These are phyloP conservation scores for Pleurotus cornucopiae DNA, from an alignment of 768 basidiomycete genomes.

Conservation along the genomic window DNA sequence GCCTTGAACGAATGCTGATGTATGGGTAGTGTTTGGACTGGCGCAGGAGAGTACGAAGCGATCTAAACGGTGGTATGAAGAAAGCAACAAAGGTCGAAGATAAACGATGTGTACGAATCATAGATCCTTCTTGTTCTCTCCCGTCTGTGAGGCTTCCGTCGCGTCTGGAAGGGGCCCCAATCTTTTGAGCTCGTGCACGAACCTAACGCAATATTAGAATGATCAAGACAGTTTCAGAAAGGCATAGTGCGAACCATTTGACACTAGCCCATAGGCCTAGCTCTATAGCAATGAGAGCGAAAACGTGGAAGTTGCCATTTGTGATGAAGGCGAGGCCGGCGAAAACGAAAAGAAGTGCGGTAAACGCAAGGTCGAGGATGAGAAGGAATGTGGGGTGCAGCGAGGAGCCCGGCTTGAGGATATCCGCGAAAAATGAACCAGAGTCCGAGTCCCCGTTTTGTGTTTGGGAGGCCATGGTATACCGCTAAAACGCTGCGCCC, in stretches of 20 bases:
- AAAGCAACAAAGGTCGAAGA: constrained; percentile 50
- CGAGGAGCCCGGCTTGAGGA: constrained; percentile 74
- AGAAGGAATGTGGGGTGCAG: constrained; percentile 67
- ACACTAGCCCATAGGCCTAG: constrained; percentile 72
- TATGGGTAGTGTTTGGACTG: constrained; percentile 66
- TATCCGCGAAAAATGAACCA: constrained; percentile 43
- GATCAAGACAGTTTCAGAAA: constrained; percentile 9
- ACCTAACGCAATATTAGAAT: constrained; percentile 37
- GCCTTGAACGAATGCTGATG: constrained; percentile 7
- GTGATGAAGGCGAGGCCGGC: constrained; percentile 56
- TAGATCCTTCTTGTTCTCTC: constrained; percentile 25
- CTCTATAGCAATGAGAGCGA: constrained; percentile 62
- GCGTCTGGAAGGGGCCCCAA: constrained; percentile 16
- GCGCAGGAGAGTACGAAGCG: constrained; percentile 79
- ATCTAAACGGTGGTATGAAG: constrained; percentile 85
- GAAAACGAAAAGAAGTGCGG: constrained; percentile 54
- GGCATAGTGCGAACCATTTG: constrained; percentile 57
- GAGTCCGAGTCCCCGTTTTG: neutral
- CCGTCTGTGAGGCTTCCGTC: constrained; percentile 11
- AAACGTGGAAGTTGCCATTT: constrained; percentile 61
- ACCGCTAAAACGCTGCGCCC: too few relatives aligned
- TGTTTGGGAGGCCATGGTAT: too few relatives aligned
- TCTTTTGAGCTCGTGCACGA: constrained; percentile 57
- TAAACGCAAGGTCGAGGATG: constrained; percentile 59
- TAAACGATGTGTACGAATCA: constrained; percentile 25